phyloP scores from a whole-genome alignment of 1,284 basidiomycete genomes.

The Tilletia walkeri region DNA sequence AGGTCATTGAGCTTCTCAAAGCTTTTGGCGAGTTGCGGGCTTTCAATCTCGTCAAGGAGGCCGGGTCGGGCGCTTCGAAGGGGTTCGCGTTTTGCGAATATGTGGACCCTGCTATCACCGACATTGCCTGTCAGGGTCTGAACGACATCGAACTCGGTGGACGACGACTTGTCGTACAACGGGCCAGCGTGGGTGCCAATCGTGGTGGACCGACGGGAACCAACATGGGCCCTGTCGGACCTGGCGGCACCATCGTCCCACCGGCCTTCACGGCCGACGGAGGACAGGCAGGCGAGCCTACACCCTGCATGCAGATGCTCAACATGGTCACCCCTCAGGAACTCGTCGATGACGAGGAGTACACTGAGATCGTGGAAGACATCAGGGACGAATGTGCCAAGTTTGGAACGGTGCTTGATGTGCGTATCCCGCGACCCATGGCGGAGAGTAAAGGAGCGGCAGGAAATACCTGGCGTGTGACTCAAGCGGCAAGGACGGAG shows the following conservation, averaged over 20 bases:
- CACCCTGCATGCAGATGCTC: conserved; percentile 87
- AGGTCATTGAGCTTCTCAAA: conserved; percentile 94
- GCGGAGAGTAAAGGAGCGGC: conserved; percentile 43
- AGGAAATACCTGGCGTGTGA: conserved; percentile 43
- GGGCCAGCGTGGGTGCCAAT: conserved; percentile 76
- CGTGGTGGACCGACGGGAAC: conserved; percentile 57
- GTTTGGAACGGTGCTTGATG: conserved; percentile 46
- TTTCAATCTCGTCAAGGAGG: conserved; percentile 94
- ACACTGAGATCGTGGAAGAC: conserved; percentile 89
- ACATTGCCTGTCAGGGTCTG: conserved; percentile 90
- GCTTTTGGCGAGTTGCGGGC: conserved; percentile 95
- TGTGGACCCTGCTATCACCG: conserved; percentile 80
- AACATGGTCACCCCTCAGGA: conserved; percentile 99
- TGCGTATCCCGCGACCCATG: conserved; percentile 50
- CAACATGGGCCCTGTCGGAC: conserved; percentile 19
- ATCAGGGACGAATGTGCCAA: conserved; percentile 74
- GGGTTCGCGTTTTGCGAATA: conserved; percentile 99
- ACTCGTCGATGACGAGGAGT: conserved; percentile 84
- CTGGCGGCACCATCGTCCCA: conserved; percentile 29
- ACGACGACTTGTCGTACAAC: conserved; percentile 91
- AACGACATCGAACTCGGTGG: conserved; percentile 98
- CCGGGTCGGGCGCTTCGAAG: conserved; percentile 65
- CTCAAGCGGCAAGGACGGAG: conserved; percentile 58
- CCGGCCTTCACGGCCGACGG: conserved; percentile 55
- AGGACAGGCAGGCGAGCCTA: conserved; percentile 61